phyloP scores from a whole-genome alignment of 2,329 filamentous ascomycete genomes.

The Amphichorda felina region DNA sequence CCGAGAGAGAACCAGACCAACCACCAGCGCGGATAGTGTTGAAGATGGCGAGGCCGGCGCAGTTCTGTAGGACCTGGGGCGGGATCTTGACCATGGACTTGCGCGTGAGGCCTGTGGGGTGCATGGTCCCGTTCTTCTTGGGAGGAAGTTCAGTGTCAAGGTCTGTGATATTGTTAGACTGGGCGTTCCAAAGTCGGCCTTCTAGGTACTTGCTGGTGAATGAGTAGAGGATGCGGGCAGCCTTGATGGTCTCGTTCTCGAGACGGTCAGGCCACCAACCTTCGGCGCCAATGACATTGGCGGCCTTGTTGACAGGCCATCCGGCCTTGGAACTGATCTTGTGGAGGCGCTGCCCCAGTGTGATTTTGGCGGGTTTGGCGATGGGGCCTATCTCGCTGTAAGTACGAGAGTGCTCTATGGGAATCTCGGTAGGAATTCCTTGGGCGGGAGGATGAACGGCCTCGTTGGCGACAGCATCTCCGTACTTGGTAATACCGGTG shows the following conservation, averaged over 20 bases:
- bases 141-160: conserved; percentile 9
- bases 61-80: conserved; percentile 35
- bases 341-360: conserved; percentile 48
- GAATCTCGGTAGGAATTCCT: no score
- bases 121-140: conserved; percentile 12
- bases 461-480: no score
- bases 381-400: no score
- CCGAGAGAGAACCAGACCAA: conserved; percentile 42
- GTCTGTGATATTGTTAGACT: conserved; percentile 7
- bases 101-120: conserved; percentile 17
- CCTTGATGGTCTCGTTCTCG: conserved; percentile 66
- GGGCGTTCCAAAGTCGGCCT: background rate
- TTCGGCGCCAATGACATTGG: conserved; percentile 58
- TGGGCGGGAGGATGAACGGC: no score
- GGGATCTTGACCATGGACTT: conserved; percentile 25
- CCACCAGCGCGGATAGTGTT: conserved; percentile 49
- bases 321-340: conserved; percentile 54
- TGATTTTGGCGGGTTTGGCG: no score
- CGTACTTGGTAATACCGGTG: no score
- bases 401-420: no score
- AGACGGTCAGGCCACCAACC: conserved; percentile 66
- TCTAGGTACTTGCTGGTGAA: conserved; percentile 46
- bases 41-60: conserved; percentile 50
- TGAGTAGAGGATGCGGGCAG: conserved; percentile 59
- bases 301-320: conserved; percentile 54